Percentiles rank a stretch among this genome's conserved stretches.
phyloP scores from a whole-genome alignment of 768 basidiomycete genomes.

The Russula olivacea region DNA sequence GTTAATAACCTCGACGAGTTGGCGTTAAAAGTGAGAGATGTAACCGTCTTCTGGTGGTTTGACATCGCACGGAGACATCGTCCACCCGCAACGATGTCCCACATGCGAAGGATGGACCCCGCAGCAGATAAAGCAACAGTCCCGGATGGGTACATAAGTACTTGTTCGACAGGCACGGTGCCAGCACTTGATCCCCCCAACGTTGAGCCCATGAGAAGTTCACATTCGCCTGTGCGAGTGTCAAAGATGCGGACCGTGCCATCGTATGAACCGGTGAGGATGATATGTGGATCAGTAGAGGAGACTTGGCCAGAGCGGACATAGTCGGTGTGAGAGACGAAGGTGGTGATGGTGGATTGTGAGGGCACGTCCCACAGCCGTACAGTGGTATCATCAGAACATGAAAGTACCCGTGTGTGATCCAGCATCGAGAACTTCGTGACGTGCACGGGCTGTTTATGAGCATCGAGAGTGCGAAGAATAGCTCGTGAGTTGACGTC shows the following conservation, averaged over 20 bases:
- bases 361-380: slow-evolving; percentile 95
- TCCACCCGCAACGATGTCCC: slow-evolving; percentile 92
- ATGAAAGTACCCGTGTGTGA: slow-evolving; percentile 83
- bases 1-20: slow-evolving; percentile 75
- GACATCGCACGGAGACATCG: slow-evolving; percentile 86
- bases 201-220: slow-evolving; percentile 66
- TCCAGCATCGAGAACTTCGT: slow-evolving; percentile 81
- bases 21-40: slow-evolving; percentile 76
- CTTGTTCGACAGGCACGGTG: slow-evolving; percentile 76
- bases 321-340: slow-evolving; percentile 88
- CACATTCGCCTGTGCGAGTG: slow-evolving; percentile 71
- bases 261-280: slow-evolving; percentile 95
- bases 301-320: slow-evolving; percentile 90
- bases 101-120: slow-evolving; percentile 88
- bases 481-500: slow-evolving; percentile 90
- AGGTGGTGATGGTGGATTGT: slow-evolving; percentile 69
- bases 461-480: slow-evolving; percentile 83
- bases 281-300: slow-evolving; percentile 69
- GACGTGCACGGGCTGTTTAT: slow-evolving; percentile 95
- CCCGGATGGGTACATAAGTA: slow-evolving; percentile 87
- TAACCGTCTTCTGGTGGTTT: slow-evolving; percentile 98
- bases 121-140: slow-evolving; percentile 80
- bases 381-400: slow-evolving; percentile 93
- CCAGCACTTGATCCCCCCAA: slow-evolving; percentile 31
- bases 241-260: slow-evolving; percentile 86